Evolutionary conservation across 495 filamentous ascomycete genomes (phyloP), one percentile per base, ranked within the genome.

Genomic region (Aspergillus nanangensis): DNA sequence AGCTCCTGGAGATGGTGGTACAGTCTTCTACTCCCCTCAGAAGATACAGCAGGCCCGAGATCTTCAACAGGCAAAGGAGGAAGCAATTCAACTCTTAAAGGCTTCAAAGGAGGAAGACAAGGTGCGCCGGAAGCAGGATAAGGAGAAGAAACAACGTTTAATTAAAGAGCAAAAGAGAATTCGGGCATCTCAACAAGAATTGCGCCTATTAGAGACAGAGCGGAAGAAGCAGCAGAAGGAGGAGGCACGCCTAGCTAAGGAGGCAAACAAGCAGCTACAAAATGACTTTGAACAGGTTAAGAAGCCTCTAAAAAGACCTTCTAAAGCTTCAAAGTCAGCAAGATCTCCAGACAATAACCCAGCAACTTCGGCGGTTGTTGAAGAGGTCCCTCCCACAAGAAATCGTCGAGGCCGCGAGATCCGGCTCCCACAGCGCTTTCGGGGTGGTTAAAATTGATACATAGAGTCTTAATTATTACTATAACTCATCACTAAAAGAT

Each of bases 1-100:
- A 24, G 38, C 45, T 24, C 13, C 45, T 24, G 19, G 41, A 5
- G n/a, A 41, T 41, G 19, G 19, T 8, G 18, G 24, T 36, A 21
- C n/a, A n/a, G n/a, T n/a, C n/a, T n/a, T n/a, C n/a, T n/a, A n/a
- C n/a, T n/a, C n/a, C n/a, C n/a, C n/a, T 47, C 18, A 20, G 3
- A 47, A 47, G 35, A 33, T 47, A 1, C 36, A 47, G 36, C 25
- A 47, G 31, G 44, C 36, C 8, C 17, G 25, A 4, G 25, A 47
- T 20, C 23, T 39, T 47, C 11, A 33, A 33, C 2, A 10, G 5
- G 3, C 21, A 22, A 40, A 40, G 14, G 35, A 40, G 8, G n/a
- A 40, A 23, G 32, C 32, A n/a, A n/a, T n/a, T n/a, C n/a, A n/a
- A n/a, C n/a, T n/a, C n/a, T n/a, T n/a, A n/a, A n/a, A n/a, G n/a